These are phyloP conservation scores for Aspergillus ibericus DNA, from an alignment of 2,329 filamentous ascomycete species.

Conservation along the genomic window DNA sequence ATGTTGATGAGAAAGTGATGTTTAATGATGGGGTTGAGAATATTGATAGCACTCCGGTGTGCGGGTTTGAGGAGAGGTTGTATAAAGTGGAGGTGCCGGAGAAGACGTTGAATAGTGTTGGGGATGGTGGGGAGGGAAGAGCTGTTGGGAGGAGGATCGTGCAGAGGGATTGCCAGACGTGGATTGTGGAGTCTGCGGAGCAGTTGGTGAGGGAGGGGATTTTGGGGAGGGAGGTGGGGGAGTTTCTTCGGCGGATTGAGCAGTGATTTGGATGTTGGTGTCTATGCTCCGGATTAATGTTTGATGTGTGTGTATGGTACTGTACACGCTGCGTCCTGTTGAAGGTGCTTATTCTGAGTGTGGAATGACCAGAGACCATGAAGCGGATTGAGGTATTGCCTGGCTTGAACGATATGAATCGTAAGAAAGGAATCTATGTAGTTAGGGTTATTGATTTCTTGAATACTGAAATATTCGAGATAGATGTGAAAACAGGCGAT, in stretches of 20 bases:
- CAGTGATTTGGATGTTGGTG: conserved; percentile 18
- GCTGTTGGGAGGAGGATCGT: conserved; percentile 19
- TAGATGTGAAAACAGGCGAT: no score
- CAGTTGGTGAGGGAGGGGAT: conserved; percentile 31
- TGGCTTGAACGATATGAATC: no score
- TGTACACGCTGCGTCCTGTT: no score
- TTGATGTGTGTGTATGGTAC: no score
- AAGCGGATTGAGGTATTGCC: no score
- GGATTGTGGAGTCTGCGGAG: conserved; percentile 37
- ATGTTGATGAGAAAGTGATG: conserved; percentile 28
- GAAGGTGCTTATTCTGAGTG: no score
- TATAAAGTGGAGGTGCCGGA: conserved; percentile 14
- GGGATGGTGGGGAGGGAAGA: background rate
- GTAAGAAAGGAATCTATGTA: no score
- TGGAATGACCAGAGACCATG: no score
- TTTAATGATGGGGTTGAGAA: conserved; percentile 23
- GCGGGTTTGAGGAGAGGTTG: conserved; percentile 28
- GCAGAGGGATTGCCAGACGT: conserved; percentile 40
- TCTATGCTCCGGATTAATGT: no score
- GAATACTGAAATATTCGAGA: no score
- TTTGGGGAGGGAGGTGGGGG: conserved; percentile 21
- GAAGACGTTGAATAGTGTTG: conserved; percentile 18
- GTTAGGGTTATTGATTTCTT: no score
- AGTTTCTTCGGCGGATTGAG: conserved; percentile 27
- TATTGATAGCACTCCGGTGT: conserved; percentile 24